Percentiles rank a stretch among this genome's conserved stretches.
Conservation (phyloP, 2,329 filamentous ascomycete genomes). For the Aspergillus thermomutatus region DNA sequence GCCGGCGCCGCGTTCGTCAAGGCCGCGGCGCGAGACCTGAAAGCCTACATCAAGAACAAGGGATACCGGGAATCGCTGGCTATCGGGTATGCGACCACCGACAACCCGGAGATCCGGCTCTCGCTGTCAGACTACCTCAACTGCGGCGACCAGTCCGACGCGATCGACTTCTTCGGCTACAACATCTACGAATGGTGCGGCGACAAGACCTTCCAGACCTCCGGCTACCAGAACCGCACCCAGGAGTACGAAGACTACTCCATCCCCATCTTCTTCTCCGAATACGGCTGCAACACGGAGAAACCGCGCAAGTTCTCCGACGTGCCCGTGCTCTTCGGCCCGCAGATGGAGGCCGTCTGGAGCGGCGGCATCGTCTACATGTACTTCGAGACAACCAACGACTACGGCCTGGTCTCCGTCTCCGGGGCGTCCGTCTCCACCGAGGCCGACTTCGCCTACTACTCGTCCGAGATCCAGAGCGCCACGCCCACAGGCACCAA, state of each 20-base stretch:
- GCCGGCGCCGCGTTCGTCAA: slow-evolving; percentile 90
- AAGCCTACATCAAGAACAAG: slow-evolving; percentile 83
- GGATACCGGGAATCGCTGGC: slow-evolving; percentile 69
- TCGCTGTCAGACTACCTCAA: slow-evolving; percentile 91
- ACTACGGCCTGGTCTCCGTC: slow-evolving; percentile 69
- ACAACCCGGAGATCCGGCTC: slow-evolving; percentile 77
- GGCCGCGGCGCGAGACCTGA: slow-evolving; percentile 93
- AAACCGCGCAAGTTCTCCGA: slow-evolving; percentile 78
- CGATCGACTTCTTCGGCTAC: slow-evolving; percentile 98
- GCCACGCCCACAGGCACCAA: slow-evolving; percentile 65
- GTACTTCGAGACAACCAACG: slow-evolving; percentile 89
- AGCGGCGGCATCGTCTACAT: slow-evolving; percentile 98
- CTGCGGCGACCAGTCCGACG: slow-evolving; percentile 63
- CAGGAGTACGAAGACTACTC: slow-evolving; percentile 85
- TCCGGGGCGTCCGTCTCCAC: slow-evolving; percentile 61
- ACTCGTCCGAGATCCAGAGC: slow-evolving; percentile 67
- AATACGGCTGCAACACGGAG: slow-evolving; percentile 89
- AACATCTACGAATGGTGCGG: slow-evolving; percentile 99
- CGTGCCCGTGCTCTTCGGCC: slow-evolving; percentile 73
- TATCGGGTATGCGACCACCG: slow-evolving; percentile 94
- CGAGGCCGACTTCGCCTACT: slow-evolving; percentile 69
- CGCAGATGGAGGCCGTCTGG: slow-evolving; percentile 80
- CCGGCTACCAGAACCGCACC: slow-evolving; percentile 78
- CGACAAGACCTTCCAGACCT: slow-evolving; percentile 68
- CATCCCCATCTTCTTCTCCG: slow-evolving; percentile 95